phyloP scores from a whole-genome alignment of 805 yeast genomes.

The Kodamaea lidongshanica region DNA sequence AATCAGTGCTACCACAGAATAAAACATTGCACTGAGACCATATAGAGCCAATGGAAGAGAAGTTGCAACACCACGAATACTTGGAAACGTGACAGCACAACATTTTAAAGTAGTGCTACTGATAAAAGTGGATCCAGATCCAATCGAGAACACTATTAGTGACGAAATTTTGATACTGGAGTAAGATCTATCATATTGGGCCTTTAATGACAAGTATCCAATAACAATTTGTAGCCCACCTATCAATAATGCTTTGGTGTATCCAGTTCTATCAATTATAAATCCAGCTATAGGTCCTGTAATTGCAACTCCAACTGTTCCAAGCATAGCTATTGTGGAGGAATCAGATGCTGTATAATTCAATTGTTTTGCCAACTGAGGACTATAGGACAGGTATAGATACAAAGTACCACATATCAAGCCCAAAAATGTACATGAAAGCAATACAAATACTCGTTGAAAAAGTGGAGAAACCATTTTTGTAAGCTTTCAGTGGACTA shows the following conservation, averaged over 20 bases:
- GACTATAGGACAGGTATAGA: conserved; percentile 70
- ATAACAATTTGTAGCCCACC: conserved; percentile 45
- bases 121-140: conserved; percentile 62
- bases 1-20: conserved; percentile 48
- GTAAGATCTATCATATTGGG: conserved; percentile 40
- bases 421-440: conserved; percentile 35
- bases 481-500: not conserved
- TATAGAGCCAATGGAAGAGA: conserved; percentile 68
- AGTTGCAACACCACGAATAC: conserved; percentile 65
- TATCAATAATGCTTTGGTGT: conserved; percentile 42
- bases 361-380: conserved; percentile 60
- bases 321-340: conserved; percentile 59
- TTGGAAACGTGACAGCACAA: conserved; percentile 65
- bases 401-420: conserved; percentile 69
- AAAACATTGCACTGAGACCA: conserved; percentile 68
- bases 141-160: conserved; percentile 48
- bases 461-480: conserved; percentile 11
- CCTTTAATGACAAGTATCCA: conserved; percentile 54
- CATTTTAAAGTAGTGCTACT: conserved; percentile 64
- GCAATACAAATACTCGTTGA: conserved; percentile 17
- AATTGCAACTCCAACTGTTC: conserved; percentile 57
- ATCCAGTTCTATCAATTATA: conserved; percentile 59
- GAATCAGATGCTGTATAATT: conserved; percentile 56
- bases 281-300: conserved; percentile 66
- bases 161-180: conserved; percentile 40